phyloP scores from a whole-genome alignment of 306 rosid genomes.

The Castanospermum australe region DNA sequence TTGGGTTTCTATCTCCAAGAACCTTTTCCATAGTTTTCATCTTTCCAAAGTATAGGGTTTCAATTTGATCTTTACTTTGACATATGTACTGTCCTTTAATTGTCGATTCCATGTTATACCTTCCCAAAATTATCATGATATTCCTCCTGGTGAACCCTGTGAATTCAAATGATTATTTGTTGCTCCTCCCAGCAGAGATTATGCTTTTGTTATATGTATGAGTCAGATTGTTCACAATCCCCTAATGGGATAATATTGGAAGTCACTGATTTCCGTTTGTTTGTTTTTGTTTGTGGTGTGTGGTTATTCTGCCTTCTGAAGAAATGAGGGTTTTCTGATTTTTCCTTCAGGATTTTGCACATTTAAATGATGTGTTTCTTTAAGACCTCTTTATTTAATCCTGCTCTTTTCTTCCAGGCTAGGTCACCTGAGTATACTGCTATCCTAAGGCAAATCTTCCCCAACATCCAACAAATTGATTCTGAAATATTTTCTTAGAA shows the following conservation, averaged over 20 bases:
- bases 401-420: slow-evolving; percentile 58
- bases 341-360: neutral
- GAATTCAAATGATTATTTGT: no score
- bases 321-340: neutral
- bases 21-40: no score
- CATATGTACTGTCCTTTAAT: neutral
- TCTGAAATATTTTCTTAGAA: slow-evolving; percentile 56
- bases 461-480: slow-evolving; percentile 80
- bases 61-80: neutral
- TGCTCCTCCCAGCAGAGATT: neutral
- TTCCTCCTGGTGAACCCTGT: neutral
- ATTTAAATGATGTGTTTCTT: slow-evolving; percentile 20
- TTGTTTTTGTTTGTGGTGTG: neutral
- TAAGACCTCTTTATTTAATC: slow-evolving; percentile 21
- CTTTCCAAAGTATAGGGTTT: neutral
- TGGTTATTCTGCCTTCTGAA: neutral
- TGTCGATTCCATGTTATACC: slow-evolving; percentile 1
- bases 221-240: neutral
- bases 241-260: neutral
- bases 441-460: slow-evolving; percentile 52
- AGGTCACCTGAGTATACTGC: slow-evolving; percentile 58
- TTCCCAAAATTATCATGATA: neutral
- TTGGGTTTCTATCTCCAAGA: neutral
- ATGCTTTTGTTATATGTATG: neutral
- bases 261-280: neutral